phyloP scores from a whole-genome alignment of 164 flowering plant species.

The Macadamia integrifolia region DNA sequence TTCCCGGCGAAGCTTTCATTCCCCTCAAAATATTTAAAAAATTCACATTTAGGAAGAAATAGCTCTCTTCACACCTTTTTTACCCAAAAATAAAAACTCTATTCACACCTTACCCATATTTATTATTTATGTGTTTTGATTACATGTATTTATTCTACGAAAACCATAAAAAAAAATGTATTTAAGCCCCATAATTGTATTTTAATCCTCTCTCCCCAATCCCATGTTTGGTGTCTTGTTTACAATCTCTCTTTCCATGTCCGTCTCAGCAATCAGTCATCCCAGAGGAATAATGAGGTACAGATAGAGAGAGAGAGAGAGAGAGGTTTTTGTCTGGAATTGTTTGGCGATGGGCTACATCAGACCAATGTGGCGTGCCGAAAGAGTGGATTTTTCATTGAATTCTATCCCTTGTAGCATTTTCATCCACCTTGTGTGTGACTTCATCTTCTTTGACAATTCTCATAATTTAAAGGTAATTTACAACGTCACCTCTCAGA shows the following conservation, averaged over 20 bases:
- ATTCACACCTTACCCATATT: not conserved
- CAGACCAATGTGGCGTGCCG: not conserved
- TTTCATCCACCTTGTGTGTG: too few relatives aligned
- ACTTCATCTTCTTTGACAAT: too few relatives aligned
- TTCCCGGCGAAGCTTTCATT: constrained; percentile 3
- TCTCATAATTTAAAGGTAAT: too few relatives aligned
- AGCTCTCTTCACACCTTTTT: not conserved
- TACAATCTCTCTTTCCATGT: not conserved
- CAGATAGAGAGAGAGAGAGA: not conserved
- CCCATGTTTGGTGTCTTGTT: not conserved
- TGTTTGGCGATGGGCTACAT: not conserved
- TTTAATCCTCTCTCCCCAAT: not conserved
- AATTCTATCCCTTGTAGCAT: not conserved
- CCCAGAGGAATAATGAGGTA: not conserved
- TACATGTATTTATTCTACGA: too few relatives aligned
- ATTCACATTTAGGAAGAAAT: not conserved
- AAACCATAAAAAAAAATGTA: too few relatives aligned
- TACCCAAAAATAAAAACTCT: too few relatives aligned
- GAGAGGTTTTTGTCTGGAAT: not conserved
- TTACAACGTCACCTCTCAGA: too few relatives aligned
- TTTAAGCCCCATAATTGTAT: too few relatives aligned
- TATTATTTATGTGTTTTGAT: not conserved
- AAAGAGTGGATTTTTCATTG: not conserved
- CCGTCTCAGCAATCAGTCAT: not conserved
- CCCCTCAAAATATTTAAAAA: not conserved